phyloP scores from a whole-genome alignment of 179 eudicot genomes.

The Corrigiola litoralis region DNA sequence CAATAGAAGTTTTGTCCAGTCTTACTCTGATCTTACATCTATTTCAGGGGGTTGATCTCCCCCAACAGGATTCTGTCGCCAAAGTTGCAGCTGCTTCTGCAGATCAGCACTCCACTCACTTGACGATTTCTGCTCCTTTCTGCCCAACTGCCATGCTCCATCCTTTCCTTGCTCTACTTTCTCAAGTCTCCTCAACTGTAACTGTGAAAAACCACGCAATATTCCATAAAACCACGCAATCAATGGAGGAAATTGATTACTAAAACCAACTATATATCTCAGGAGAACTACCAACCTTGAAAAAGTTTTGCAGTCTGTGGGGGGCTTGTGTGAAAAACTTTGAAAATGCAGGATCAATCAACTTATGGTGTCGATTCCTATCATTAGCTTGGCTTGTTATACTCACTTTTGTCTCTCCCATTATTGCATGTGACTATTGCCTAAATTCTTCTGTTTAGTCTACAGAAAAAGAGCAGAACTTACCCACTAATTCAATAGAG shows the following conservation, averaged over 20 bases:
- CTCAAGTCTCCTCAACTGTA: constrained; percentile 32
- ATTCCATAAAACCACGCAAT: background rate
- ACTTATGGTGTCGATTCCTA: constrained; percentile 22
- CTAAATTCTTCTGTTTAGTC: too few species aligned
- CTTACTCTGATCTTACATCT: constrained; percentile 42
- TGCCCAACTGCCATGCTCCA: constrained; percentile 6
- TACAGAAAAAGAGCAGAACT: too few species aligned
- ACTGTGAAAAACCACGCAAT: constrained; percentile 35
- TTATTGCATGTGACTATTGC: constrained; percentile 35
- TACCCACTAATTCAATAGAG: background rate
- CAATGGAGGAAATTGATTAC: too few species aligned
- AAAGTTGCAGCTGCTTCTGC: constrained; percentile 72
- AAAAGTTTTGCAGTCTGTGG: constrained; percentile 42
- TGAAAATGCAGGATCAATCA: constrained; percentile 44
- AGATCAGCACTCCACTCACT: constrained; percentile 42
- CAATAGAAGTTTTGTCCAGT: too few species aligned
- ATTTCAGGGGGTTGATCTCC: constrained; percentile 52
- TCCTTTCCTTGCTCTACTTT: constrained; percentile 25
- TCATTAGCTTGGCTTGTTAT: constrained; percentile 27
- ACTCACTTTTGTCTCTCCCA: constrained; percentile 36
- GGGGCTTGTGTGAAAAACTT: constrained; percentile 46
- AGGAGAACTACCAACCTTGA: constrained; percentile 42
- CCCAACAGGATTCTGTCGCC: constrained; percentile 87
- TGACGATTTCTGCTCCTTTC: constrained; percentile 37
- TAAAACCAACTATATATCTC: background rate